Base-by-base conservation (phyloP, 2,329 filamentous ascomycete species). In the Ophiostoma tasmaniense region DNA sequence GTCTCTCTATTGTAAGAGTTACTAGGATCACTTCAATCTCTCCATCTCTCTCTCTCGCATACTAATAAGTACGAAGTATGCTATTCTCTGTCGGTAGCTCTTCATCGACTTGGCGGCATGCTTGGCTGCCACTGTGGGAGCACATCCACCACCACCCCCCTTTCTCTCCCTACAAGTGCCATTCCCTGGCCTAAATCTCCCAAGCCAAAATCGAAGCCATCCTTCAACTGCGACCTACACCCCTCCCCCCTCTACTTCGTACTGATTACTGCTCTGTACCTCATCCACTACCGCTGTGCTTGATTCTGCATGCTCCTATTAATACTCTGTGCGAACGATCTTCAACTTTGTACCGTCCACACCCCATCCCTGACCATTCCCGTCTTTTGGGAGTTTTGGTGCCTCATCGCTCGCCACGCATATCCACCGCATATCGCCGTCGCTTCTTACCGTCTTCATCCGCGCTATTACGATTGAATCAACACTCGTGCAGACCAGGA, bases 71-170 rank as follows among this genome's bases (percentile, higher is more conserved):
- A n/a, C n/a, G n/a, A n/a, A n/a, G 13, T n/a, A 55, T 45, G 42
- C 17, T 7, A 20, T 45, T 20, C 17, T 45, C n/a, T 59, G 25
- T 59, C 52, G 11, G 28, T 30, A 59, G 52, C 52, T 59, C 52
- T 25, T 28, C 52, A 64, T 39, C 22, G 35, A 45, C 64, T 66
- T 66, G 68, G 68, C 64, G 68, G 33, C 61, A 39, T 45, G 28
- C 37, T 69, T 66, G 52, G 67, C 39, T 64, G 52, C 42, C 50
- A 69, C 35, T 61, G 50, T 30, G 13, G 25, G 20, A 20, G 22
- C 64, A 66, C 39, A 69, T 61, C 67, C 67, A 68, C 50, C 37
- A 66, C 50, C 64, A 62, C 33, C 68, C 62, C 66, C 45, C 45
- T 66, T 37, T 35, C 52, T 45, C 25, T 30, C 50, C 30, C 30